Evolutionary conservation across 805 yeast genomes (phyloP).

Genomic region (Spathaspora hagerdaliae): DNA sequence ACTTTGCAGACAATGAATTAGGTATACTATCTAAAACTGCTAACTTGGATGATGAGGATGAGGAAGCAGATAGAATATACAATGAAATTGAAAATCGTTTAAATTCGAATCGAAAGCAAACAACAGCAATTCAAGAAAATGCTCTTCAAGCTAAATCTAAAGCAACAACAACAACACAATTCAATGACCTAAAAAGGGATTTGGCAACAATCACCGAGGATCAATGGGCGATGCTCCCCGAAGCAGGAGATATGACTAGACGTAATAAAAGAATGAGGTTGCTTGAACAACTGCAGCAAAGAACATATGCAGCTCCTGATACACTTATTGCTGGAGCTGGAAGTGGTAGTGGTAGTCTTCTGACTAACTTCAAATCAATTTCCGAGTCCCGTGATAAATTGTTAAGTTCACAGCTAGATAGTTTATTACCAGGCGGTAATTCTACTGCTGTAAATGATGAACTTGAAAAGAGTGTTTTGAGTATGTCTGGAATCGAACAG

Average conservation of each 20-base stretch:
- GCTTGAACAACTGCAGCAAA: slow-evolving; percentile 55
- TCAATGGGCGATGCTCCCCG: slow-evolving; percentile 83
- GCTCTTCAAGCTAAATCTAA: slow-evolving; percentile 6
- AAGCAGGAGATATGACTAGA: slow-evolving; percentile 82
- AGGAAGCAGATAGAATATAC: slow-evolving; percentile 74
- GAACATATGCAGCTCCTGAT: slow-evolving; percentile 85
- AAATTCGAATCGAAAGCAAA: slow-evolving; percentile 11
- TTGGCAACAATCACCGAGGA: slow-evolving; percentile 56
- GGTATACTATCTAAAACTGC: slow-evolving; percentile 24
- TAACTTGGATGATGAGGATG: slow-evolving; percentile 50
- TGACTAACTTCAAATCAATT: slow-evolving; percentile 48
- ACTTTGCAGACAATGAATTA: slow-evolving; percentile 18
- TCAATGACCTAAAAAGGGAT: slow-evolving; percentile 64
- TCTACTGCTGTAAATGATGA: slow-evolving; percentile 6
- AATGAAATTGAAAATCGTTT: slow-evolving; percentile 59
- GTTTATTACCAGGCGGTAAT: slow-evolving; percentile 10
- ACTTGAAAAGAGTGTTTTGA: slow-evolving; percentile 18
- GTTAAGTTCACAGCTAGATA: slow-evolving; percentile 52
- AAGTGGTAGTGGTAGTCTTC: background rate
- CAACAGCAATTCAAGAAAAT: slow-evolving; percentile 18
- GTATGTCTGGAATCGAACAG: slow-evolving; percentile 3
- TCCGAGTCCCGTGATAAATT: slow-evolving; percentile 63
- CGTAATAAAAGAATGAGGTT: slow-evolving; percentile 69
- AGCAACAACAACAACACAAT: slow-evolving; percentile 33
- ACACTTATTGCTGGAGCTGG: slow-evolving; percentile 40